Evolutionary conservation across 2,329 filamentous ascomycete genomes (phyloP), one percentile per base, ranked within the genome.

Genomic region (Cercospora citrullina): DNA sequence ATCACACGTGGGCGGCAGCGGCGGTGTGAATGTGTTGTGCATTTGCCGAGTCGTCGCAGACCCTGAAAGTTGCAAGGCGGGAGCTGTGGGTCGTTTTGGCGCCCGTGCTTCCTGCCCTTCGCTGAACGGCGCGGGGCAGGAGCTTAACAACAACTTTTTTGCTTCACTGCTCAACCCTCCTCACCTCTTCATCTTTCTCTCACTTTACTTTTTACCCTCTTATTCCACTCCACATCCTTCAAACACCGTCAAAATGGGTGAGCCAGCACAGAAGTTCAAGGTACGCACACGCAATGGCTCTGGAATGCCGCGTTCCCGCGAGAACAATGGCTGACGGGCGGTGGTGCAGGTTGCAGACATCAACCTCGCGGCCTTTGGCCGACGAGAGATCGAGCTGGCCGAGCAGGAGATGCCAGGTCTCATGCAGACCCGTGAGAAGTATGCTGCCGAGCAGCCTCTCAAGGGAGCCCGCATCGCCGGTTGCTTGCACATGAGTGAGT

Each of bases 361-460:
- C 82, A 86, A 91, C 81, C 90, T 98, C 81, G 94, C 95, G 81
- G 95, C 95, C 84, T 98, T 99, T 81, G 95, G 95, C 84, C 94
- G 95, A 85, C 94, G 94, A 84, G 95, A 99, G 90, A 97, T 99
- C 79, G 94, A 97, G 85, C 89, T 98, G 80, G 94, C 95, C 79
- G 94, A 98, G 84, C 87, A 86, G 78, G 85, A 86, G 87, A 97
- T 97, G 94, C 94, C 94, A 74, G 94, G 95, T 89, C 90, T 99
- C 77, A 96, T 99, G 91, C 89, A 92, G 79, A 98, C 94, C 79
- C 91, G 95, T 80, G 81, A 84, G 80, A 97, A 96, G 87, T 99
- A 98, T 83, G 92, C 91, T 77, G 82, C 83, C 71, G 94, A 97
- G 84, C 94, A 98, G 88, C 95, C 95, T 77, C 88, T 99, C 79